phyloP scores from a whole-genome alignment of 148 eudicot species.

The Tetragonia tetragonoides region DNA sequence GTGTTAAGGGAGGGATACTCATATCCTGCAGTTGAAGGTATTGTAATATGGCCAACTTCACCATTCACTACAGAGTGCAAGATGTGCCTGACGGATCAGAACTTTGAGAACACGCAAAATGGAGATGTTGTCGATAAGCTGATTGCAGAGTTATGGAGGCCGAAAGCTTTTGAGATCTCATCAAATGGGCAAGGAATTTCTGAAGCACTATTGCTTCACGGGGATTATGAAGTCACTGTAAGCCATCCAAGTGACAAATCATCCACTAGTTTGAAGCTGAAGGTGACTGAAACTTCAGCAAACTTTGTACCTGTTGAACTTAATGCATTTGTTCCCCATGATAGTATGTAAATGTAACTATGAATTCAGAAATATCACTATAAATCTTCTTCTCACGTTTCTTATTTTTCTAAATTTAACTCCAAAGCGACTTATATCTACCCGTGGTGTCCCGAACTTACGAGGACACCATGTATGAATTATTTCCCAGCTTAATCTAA shows the following conservation, averaged over 20 bases:
- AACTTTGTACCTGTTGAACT: constrained; percentile 17
- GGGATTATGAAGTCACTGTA: constrained; percentile 42
- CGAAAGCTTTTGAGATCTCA: constrained; percentile 23
- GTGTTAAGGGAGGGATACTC: constrained; percentile 52
- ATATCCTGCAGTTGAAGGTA: constrained; percentile 53
- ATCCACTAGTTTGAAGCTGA: constrained; percentile 25
- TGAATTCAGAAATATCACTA: background rate
- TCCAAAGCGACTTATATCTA: no score
- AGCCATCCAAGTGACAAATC: constrained; percentile 28
- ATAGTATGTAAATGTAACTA: constrained; percentile 5
- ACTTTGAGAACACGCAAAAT: constrained; percentile 47
- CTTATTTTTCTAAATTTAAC: no score
- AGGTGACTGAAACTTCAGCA: constrained; percentile 26
- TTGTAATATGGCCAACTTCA: constrained; percentile 59
- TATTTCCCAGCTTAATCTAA: no score
- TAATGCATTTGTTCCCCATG: constrained; percentile 23
- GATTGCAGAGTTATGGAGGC: constrained; percentile 33
- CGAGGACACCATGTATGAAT: no score
- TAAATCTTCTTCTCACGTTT: background rate
- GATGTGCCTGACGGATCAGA: constrained; percentile 55
- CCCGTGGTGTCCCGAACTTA: no score
- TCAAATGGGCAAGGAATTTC: constrained; percentile 36
- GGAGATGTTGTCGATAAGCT: constrained; percentile 67
- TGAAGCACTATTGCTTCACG: constrained; percentile 33
- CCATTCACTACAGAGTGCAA: constrained; percentile 34